Conservation (phyloP, 164 flowering plant genomes). For the grape (Vitis vinifera) region DNA sequence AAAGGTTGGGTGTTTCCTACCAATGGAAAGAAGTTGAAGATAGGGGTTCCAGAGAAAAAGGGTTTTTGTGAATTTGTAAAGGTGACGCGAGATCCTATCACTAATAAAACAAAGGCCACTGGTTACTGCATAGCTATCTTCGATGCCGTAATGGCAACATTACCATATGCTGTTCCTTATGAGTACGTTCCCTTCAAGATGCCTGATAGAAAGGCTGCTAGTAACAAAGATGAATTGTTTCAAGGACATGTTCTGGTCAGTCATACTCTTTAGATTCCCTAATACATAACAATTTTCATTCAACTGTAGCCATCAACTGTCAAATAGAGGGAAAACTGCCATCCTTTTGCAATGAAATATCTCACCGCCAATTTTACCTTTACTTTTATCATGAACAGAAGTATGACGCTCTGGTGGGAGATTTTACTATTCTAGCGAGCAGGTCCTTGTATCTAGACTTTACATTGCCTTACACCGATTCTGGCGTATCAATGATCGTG, state of each 20-base stretch:
- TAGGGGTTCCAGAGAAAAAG: conserved; percentile 41
- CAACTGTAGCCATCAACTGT: too few species aligned
- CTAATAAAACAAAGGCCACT: background rate
- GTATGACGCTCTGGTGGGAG: conserved; percentile 38
- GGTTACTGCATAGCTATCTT: background rate
- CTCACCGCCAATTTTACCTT: too few species aligned
- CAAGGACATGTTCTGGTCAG: conserved; percentile 29
- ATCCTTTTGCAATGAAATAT: too few species aligned
- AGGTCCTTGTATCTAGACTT: conserved; percentile 40
- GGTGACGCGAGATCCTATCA: conserved; percentile 12
- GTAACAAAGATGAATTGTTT: background rate
- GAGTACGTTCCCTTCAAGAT: background rate
- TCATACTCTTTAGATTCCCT: too few species aligned
- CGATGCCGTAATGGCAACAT: background rate
- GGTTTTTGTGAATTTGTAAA: conserved; percentile 36
- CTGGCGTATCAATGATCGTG: conserved; percentile 39
- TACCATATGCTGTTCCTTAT: conserved; percentile 1
- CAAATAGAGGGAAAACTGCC: too few species aligned
- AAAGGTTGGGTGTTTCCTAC: conserved; percentile 35
- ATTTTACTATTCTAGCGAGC: conserved; percentile 28
- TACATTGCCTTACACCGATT: conserved; percentile 32
- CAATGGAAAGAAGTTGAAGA: conserved; percentile 28
- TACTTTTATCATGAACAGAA: conserved; percentile 14
- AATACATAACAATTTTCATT: too few species aligned
- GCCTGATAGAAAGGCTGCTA: background rate